Evolutionary conservation across 768 basidiomycete species (phyloP), one percentile per base, ranked within the genome.

Genomic region (Russula ochroleuca): DNA sequence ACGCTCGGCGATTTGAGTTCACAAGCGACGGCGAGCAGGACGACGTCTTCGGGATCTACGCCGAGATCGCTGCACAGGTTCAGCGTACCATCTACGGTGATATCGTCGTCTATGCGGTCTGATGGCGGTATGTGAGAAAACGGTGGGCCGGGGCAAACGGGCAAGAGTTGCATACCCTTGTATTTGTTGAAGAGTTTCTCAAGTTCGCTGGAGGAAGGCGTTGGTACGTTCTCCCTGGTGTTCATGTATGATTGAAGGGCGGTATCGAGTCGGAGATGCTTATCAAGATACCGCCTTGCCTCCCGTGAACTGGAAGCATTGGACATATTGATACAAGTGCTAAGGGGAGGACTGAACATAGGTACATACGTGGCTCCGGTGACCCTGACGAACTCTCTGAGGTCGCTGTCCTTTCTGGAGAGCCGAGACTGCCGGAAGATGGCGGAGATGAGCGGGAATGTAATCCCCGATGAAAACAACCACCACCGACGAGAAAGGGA

Each of bases 81-180:
- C 73, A 93, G 84, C 21, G 94, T 94, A 0, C 92, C 93, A 63
- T 93, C 85, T 31, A 92, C 81, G 4, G 79, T 78, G 67, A 93
- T 92, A 59, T 85, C 81, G 35, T 85, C 83, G 8, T 76, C 77
- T 47, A 83, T 83, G 15, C 78, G 72, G 63, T 89, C 87, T 86
- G 67, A 49, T 13, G 17, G 14, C n/a, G 17, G n/a, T 5, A 6
- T 25, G 6, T 41, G 17, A 48, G 25, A 25, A 5, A 28, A 19
- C 35, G 38, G 5, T 41, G 48, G 21, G 25, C n/a, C 17, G 11
- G 40, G 17, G 37, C 13, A 37, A 37, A 25, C 57, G 40, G 37
- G 10, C 35, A 33, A 10, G 47, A 17, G 17, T 31, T 5, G 63
- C 74, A 59, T 50, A 79, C 79, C 80, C 67, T 77, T 77, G 69